Percentiles rank a stretch among this genome's conserved stretches.
Evolutionary conservation across 2,329 filamentous ascomycete species (phyloP).

Genomic region (Aspergillus pseudoglaucus): DNA sequence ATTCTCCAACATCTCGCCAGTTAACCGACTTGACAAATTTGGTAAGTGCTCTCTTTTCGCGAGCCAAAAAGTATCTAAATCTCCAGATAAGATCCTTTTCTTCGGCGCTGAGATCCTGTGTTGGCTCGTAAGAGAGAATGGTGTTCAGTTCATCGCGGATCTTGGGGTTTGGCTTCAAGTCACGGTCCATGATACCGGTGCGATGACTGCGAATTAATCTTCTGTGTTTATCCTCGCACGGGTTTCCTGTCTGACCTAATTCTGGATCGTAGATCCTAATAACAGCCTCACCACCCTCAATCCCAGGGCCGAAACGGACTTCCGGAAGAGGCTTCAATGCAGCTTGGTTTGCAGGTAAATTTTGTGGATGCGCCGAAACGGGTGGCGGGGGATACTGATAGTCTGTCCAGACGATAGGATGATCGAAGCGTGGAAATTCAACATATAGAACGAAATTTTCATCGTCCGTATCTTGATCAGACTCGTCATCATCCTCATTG

Average conservation of each 20-base stretch:
- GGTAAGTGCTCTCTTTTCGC: constrained; percentile 85
- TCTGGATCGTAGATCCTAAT: constrained; percentile 92
- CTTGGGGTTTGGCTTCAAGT: constrained; percentile 92
- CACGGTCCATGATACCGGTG: constrained; percentile 89
- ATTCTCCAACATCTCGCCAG: constrained; percentile 80
- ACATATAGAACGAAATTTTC: constrained; percentile 77
- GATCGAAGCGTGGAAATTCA: constrained; percentile 90
- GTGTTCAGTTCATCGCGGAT: constrained; percentile 87
- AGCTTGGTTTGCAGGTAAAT: constrained; percentile 58
- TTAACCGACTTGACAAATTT: constrained; percentile 98
- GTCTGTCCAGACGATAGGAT: constrained; percentile 90
- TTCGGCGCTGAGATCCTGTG: constrained; percentile 76
- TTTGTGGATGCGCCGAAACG: constrained; percentile 65
- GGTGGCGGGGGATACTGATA: constrained; percentile 84
- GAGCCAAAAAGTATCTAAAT: constrained; percentile 87
- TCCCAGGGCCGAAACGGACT: constrained; percentile 84
- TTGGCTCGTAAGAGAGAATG: constrained; percentile 88
- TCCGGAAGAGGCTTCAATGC: constrained; percentile 75
- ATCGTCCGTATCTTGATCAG: constrained; percentile 42
- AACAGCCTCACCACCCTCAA: constrained; percentile 60
- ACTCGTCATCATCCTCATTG: constrained; percentile 36
- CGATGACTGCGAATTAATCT: constrained; percentile 85
- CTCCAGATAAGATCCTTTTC: constrained; percentile 98
- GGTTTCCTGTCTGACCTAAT: constrained; percentile 81
- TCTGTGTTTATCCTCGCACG: constrained; percentile 90